phyloP scores from a whole-genome alignment of 192 early-diverging fungal species.

The Chytriomyces hyalinus region DNA sequence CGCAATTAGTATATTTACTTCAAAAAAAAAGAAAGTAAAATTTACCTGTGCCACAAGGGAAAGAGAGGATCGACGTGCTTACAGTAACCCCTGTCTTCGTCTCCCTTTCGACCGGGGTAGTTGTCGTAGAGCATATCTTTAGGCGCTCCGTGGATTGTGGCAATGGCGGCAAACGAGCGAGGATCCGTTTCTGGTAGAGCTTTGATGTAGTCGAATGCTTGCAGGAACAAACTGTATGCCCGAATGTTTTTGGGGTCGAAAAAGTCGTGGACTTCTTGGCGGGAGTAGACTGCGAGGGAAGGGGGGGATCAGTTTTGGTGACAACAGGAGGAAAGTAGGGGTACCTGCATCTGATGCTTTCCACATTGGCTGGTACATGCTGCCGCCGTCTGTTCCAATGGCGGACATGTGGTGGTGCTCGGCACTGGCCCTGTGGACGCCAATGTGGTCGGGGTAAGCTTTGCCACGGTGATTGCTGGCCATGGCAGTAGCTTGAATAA shows the following conservation, averaged over 20 bases:
- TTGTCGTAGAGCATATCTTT: background rate
- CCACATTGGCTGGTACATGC: no score
- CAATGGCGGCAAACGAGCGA: background rate
- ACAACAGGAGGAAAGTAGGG: no score
- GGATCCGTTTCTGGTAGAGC: background rate
- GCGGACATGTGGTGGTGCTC: no score
- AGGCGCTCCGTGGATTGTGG: slow-evolving; percentile 6
- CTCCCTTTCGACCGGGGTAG: slow-evolving; percentile 3
- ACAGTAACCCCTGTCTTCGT: background rate
- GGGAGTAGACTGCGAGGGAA: background rate
- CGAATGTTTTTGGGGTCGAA: background rate
- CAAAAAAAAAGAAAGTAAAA: no score
- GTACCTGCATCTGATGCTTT: no score
- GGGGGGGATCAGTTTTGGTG: no score
- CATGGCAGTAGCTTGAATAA: no score
- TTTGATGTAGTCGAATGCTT: slow-evolving; percentile 2
- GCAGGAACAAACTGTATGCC: slow-evolving; percentile 4
- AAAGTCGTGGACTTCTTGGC: slow-evolving; percentile 10
- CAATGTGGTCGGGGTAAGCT: no score
- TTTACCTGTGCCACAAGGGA: slow-evolving; percentile 25
- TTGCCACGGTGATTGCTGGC: no score
- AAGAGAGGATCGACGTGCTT: slow-evolving; percentile 7
- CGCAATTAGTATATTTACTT: no score
- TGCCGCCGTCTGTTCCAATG: no score
- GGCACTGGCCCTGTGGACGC: no score